phyloP scores from a whole-genome alignment of 176 grass and related monocot species.

The Guadua angustifolia region DNA sequence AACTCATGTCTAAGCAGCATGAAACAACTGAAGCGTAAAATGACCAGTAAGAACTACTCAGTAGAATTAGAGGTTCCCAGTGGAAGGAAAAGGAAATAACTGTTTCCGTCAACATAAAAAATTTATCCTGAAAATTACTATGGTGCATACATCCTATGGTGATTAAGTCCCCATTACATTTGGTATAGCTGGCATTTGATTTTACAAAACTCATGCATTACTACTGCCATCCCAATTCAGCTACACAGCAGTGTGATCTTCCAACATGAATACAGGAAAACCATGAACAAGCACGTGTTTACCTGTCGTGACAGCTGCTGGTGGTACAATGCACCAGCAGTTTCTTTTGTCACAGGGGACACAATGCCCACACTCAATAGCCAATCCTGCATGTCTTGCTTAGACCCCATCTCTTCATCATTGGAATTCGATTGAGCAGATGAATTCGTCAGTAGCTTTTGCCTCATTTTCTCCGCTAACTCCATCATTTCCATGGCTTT shows the following conservation, averaged over 20 bases:
- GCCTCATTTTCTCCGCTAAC: conserved; percentile 90
- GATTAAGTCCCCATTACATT: background rate
- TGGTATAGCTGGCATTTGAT: conserved; percentile 1
- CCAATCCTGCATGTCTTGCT: conserved; percentile 99
- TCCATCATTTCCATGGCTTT: conserved; percentile 99
- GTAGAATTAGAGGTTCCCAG: background rate
- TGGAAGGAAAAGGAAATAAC: background rate
- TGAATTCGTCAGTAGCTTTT: conserved; percentile 74
- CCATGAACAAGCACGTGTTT: conserved; percentile 27
- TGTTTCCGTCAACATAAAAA: background rate
- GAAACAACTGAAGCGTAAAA: conserved; percentile 11
- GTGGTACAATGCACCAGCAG: conserved; percentile 95
- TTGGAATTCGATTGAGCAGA: conserved; percentile 64
- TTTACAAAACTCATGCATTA: background rate
- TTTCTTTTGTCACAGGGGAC: conserved; percentile 96
- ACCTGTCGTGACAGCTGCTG: conserved; percentile 93
- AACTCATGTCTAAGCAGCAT: conserved; percentile 1
- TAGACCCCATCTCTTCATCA: conserved; percentile 94
- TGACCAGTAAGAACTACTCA: background rate
- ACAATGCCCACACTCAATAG: conserved; percentile 87
- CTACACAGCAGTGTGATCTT: background rate
- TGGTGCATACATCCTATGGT: background rate
- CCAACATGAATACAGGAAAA: conserved; percentile 16
- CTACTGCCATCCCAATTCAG: background rate
- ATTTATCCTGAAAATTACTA: background rate